Evolutionary conservation across 306 rosid genomes (phyloP).

Genomic region (Inga leiocalycina): DNA sequence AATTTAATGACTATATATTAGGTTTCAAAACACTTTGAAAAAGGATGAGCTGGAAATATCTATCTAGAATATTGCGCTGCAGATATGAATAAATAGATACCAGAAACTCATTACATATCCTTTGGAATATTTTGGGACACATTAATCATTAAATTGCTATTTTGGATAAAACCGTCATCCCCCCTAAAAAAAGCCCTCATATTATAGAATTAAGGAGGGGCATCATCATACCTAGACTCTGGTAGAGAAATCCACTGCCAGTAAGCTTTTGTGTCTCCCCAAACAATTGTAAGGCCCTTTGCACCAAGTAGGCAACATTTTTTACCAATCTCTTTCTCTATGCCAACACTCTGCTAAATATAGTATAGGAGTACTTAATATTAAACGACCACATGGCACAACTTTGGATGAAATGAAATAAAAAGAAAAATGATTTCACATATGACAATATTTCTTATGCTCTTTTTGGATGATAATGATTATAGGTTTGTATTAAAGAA

Average conservation of each 20-base stretch:
- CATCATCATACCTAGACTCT: not conserved
- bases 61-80: not conserved
- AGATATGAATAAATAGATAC: not conserved
- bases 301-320: not conserved
- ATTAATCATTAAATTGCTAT: no score
- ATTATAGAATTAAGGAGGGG: not conserved
- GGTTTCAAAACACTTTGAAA: no score
- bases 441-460: not conserved
- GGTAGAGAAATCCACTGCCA: not conserved
- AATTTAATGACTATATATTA: no score
- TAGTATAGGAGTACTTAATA: not conserved
- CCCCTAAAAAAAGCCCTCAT: no score
- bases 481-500: not conserved
- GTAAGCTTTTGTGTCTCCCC: not conserved
- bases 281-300: not conserved
- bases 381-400: not conserved
- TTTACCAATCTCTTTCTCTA: not conserved
- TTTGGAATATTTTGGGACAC: not conserved
- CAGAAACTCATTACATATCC: no score
- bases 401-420: not conserved
- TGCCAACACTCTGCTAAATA: not conserved
- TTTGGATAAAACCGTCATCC: not conserved
- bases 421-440: not conserved
- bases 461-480: not conserved
- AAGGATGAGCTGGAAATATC: no score